Conservation (phyloP, 805 yeast species). For the Metschnikowia lachancei region DNA sequence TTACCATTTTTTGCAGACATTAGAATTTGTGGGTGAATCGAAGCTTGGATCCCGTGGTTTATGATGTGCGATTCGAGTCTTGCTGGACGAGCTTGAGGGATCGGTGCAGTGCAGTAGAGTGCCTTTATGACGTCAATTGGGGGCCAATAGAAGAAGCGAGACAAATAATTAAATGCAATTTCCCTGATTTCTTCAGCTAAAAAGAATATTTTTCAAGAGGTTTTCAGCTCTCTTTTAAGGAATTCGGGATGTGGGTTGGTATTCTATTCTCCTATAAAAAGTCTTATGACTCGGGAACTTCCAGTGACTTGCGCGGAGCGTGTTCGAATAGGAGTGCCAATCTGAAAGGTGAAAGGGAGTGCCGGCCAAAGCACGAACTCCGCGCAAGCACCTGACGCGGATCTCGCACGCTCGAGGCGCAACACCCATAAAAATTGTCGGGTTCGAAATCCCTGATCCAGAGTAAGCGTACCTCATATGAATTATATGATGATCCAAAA, state of each 20-base stretch:
- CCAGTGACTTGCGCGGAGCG: conserved; percentile 2
- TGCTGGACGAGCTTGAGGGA: neutral
- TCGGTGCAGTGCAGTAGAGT: neutral
- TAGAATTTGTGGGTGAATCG: neutral
- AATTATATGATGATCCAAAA: too few relatives aligned
- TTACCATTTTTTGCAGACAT: neutral
- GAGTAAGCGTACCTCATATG: too few relatives aligned
- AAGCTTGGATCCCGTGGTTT: neutral
- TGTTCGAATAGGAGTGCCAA: neutral
- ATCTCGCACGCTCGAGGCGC: neutral
- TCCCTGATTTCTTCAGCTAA: too few relatives aligned
- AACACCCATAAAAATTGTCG: neutral
- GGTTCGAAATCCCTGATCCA: too few relatives aligned
- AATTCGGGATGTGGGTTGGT: too few relatives aligned
- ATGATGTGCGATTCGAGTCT: neutral
- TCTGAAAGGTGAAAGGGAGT: neutral
- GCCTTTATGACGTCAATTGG: neutral
- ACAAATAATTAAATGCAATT: too few relatives aligned
- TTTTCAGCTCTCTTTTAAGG: too few relatives aligned
- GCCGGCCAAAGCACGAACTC: neutral
- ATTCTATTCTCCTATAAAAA: too few relatives aligned
- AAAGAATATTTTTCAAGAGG: too few relatives aligned
- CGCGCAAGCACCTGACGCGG: neutral
- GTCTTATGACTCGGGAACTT: neutral
- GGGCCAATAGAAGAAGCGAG: neutral